These are phyloP conservation scores for Candida ulmi DNA, from an alignment of 805 yeast species.

Conservation along the genomic window DNA sequence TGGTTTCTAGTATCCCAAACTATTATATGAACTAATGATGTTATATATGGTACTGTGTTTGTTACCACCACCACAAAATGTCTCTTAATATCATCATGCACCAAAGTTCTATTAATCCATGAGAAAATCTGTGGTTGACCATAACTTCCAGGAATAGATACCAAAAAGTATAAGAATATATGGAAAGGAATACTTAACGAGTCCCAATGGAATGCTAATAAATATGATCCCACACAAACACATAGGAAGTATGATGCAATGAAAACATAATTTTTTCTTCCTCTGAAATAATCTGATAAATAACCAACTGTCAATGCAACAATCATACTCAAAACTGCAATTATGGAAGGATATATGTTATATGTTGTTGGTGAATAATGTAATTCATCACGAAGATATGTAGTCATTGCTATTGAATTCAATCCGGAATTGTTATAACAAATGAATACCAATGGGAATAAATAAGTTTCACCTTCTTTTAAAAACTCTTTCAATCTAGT, in stretches of 20 bases:
- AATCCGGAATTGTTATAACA: slow-evolving; percentile 11
- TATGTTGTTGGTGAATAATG: slow-evolving; percentile 27
- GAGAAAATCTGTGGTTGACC: slow-evolving; percentile 51
- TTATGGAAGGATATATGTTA: slow-evolving; percentile 34
- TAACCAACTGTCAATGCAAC: slow-evolving; percentile 30
- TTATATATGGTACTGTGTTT: slow-evolving; percentile 34
- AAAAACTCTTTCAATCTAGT: slow-evolving; percentile 32
- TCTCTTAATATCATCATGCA: slow-evolving; percentile 15
- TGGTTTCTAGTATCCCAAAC: slow-evolving; percentile 32
- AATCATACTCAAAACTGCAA: slow-evolving; percentile 31
- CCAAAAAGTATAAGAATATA: slow-evolving; percentile 41
- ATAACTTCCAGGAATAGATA: slow-evolving; percentile 43
- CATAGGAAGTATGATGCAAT: slow-evolving; percentile 33
- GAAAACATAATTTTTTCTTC: slow-evolving; percentile 32
- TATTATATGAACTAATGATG: slow-evolving; percentile 31
- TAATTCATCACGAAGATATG: slow-evolving; percentile 36
- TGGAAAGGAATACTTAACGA: slow-evolving; percentile 38
- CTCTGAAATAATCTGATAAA: slow-evolving; percentile 30
- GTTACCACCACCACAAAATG: slow-evolving; percentile 31
- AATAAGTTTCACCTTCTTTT: slow-evolving; percentile 39
- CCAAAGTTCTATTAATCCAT: slow-evolving; percentile 44
- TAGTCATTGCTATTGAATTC: slow-evolving; percentile 35
- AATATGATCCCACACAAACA: slow-evolving; percentile 36
- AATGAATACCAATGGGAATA: slow-evolving; percentile 29
- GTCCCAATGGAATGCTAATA: slow-evolving; percentile 36